Conservation (phyloP, 768 basidiomycete species). For the Sistotremastrum niveocremeum region DNA sequence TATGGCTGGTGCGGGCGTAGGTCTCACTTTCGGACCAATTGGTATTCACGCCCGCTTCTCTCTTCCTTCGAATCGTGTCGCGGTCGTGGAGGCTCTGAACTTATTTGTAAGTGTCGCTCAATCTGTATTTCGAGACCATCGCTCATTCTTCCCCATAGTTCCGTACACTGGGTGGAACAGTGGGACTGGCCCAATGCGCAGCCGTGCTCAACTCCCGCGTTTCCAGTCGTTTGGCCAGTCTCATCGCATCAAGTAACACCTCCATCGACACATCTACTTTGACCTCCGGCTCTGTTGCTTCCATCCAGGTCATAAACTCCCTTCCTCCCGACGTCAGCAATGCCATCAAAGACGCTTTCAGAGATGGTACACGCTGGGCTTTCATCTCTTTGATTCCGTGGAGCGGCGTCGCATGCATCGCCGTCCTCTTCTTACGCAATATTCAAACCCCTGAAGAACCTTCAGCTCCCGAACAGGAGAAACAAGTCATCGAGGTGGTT, state of each 20-base stretch:
- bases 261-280: slow-evolving; percentile 18
- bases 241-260: slow-evolving; percentile 16
- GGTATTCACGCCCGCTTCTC: slow-evolving; percentile 33
- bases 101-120: slow-evolving; percentile 37
- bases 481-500: too few species aligned
- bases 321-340: slow-evolving; percentile 22
- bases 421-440: slow-evolving; percentile 24
- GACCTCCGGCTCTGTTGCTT: slow-evolving; percentile 13
- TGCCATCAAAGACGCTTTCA: slow-evolving; percentile 27
- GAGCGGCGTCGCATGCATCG: slow-evolving; percentile 22
- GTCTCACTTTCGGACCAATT: slow-evolving; percentile 25
- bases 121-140: too few species aligned
- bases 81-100: slow-evolving; percentile 29
- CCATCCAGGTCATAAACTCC: slow-evolving; percentile 22
- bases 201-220: slow-evolving; percentile 34
- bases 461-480: too few species aligned
- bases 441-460: slow-evolving; percentile 9
- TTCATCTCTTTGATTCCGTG: slow-evolving; percentile 38
- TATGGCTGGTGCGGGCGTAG: slow-evolving; percentile 30
- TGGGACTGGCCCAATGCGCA: slow-evolving; percentile 40
- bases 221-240: slow-evolving; percentile 17
- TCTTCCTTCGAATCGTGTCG: slow-evolving; percentile 25
- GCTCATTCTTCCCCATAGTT: slow-evolving; percentile 18
- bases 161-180: slow-evolving; percentile 35
- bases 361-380: slow-evolving; percentile 25